phyloP scores from a whole-genome alignment of 2,329 filamentous ascomycete species.

The Paraphaeosphaeria minitans region DNA sequence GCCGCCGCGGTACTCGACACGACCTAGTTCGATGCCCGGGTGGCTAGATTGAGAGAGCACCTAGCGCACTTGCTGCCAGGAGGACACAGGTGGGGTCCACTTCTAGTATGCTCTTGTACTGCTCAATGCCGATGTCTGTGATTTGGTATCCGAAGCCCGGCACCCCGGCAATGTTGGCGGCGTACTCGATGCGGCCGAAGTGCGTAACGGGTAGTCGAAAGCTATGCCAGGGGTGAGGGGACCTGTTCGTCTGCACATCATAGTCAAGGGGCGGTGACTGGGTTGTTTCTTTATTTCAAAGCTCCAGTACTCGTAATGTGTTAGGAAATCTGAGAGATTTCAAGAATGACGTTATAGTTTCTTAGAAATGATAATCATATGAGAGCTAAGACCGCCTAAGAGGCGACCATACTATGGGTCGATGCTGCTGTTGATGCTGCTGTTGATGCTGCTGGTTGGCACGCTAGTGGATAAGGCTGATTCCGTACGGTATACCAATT shows the following conservation, averaged over 20 bases:
- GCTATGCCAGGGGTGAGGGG: conserved; percentile 24
- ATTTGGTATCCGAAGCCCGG: too few species aligned
- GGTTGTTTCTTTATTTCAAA: background rate
- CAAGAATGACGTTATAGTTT: background rate
- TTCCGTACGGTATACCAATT: background rate
- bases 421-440: background rate
- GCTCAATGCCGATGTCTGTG: too few species aligned
- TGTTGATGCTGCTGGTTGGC: background rate
- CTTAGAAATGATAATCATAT: background rate
- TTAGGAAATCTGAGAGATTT: background rate
- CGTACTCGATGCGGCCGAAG: too few species aligned
- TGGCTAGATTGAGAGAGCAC: too few species aligned
- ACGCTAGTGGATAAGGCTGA: background rate
- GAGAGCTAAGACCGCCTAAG: background rate
- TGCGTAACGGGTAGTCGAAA: too few species aligned
- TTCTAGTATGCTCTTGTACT: too few species aligned
- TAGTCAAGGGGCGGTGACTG: background rate
- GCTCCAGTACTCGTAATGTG: too few species aligned
- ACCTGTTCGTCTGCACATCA: conserved; percentile 12
- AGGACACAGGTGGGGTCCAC: too few species aligned
- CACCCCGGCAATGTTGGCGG: too few species aligned
- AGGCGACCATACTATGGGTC: background rate
- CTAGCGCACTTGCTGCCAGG: too few species aligned
- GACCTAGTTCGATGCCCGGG: too few species aligned
- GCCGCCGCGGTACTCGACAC: too few species aligned